These are phyloP conservation scores for Filobasidium floriforme DNA, from an alignment of 768 basidiomycete genomes.

Conservation along the genomic window DNA sequence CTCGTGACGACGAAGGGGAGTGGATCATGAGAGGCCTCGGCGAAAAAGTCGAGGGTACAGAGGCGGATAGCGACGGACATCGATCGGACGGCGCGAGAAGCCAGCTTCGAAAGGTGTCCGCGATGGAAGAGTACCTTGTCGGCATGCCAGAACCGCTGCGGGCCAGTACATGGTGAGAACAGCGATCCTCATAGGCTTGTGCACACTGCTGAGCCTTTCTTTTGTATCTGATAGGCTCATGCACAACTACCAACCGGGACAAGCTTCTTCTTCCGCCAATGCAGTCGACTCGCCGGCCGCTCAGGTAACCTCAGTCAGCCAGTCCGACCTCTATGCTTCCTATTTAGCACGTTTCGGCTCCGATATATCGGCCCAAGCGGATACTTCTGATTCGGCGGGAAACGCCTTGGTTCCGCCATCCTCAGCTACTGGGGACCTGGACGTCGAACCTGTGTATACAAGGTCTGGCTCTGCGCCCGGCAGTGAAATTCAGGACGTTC, in stretches of 20 bases:
- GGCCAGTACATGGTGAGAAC: constrained; percentile 35
- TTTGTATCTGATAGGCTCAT: background rate
- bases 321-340: constrained; percentile 37
- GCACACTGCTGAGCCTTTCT: background rate
- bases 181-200: background rate
- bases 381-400: background rate
- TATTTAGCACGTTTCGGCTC: constrained; percentile 32
- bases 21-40: constrained; percentile 35
- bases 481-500: too few species aligned
- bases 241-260: constrained; percentile 25
- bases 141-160: constrained; percentile 33
- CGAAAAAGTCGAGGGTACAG: constrained; percentile 25
- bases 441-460: too few species aligned
- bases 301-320: constrained; percentile 13
- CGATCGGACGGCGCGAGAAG: constrained; percentile 12
- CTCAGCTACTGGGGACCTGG: too few species aligned
- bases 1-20: constrained; percentile 29
- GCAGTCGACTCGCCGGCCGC: constrained; percentile 16
- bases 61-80: constrained; percentile 6
- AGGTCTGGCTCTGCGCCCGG: too few species aligned
- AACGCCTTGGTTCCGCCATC: background rate
- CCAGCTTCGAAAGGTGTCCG: constrained; percentile 10
- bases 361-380: background rate
- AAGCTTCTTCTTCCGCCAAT: constrained; percentile 27
- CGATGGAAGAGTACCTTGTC: constrained; percentile 24